A percentile compares a stretch with the other conserved stretches of the same genome.
phyloP scores from a whole-genome alignment of 2,329 filamentous ascomycete species.

The Mariannaea elegans region DNA sequence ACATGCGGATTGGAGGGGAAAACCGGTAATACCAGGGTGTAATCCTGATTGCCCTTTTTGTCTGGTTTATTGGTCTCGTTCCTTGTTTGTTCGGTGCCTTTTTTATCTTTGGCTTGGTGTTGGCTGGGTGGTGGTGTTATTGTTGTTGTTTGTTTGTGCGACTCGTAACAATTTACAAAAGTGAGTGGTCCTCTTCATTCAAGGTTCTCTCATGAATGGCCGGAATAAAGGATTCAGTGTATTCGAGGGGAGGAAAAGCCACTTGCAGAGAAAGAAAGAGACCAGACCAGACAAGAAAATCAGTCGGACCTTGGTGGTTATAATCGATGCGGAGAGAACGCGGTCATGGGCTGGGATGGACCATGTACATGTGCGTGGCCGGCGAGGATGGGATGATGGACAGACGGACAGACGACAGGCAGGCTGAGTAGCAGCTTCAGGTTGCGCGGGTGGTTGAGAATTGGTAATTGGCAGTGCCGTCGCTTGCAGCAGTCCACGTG shows the following conservation, averaged over 20 bases:
- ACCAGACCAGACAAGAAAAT: conserved; percentile 7
- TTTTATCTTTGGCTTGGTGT: neutral
- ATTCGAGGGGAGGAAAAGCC: conserved; percentile 11
- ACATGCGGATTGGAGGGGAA: neutral
- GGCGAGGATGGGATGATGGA: conserved; percentile 22
- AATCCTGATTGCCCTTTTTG: neutral
- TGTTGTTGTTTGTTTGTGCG: conserved; percentile 3
- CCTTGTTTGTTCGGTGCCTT: neutral
- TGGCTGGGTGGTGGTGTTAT: conserved; percentile 9
- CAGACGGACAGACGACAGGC: conserved; percentile 6
- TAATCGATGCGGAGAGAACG: conserved; percentile 33
- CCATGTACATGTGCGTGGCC: conserved; percentile 20
- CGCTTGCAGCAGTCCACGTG: conserved; percentile 39
- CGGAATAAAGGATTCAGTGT: neutral
- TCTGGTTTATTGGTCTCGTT: neutral
- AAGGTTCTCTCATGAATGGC: neutral
- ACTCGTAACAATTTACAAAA: conserved; percentile 8
- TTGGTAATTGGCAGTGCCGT: neutral
- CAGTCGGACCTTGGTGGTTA: conserved; percentile 32
- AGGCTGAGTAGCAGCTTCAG: conserved; percentile 17
- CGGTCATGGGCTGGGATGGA: conserved; percentile 21
- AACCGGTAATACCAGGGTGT: conserved; percentile 5
- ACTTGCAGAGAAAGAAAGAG: conserved; percentile 4
- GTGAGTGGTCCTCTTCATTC: conserved; percentile 12
- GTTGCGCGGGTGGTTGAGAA: conserved; percentile 18